Base-by-base conservation (phyloP, 768 basidiomycete genomes). In the Mrakia blollopis region DNA sequence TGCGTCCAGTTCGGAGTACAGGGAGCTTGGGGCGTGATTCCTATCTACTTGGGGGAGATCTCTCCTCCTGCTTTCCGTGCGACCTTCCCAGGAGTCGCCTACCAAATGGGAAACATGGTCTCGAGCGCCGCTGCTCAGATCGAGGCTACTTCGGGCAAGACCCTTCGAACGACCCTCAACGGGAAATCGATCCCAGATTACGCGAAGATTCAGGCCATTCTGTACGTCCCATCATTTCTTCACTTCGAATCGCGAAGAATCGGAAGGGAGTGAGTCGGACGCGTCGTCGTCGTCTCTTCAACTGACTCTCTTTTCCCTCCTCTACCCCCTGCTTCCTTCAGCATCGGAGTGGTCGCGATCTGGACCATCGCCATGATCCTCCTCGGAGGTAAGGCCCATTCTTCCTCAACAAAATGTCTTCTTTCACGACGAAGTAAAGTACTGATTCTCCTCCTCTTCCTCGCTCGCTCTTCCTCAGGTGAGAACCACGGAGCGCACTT, bases 41-140 rank as follows among this genome's bases (percentile, higher is more conserved):
- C 70, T 11, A 50, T 77, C 16, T 72, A n/a, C n/a, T n/a, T n/a
- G n/a, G n/a, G n/a, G 87, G 93, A 96, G 83, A 87, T 93, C 84
- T 91, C 91, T 0, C 94, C 94, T 2, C 91, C 92, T 6, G 93
- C 92, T 0, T 95, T 94, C 87, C 87, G 94, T 75, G 91, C 92
- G 5, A 91, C 91, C 1, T 94, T 93, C 86, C 91, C 91, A 54
- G 93, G 93, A 77, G 88, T 92, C 0, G 88, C 91, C 3, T 94
- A 94, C 83, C 93, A 81, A 14, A 44, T 44, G 44, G 44, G 44
- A 44, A 44, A 44, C 44, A 44, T 44, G 47, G 47, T 91, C 21
- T 90, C 90, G 0, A 87, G 89, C 0, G 90, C 91, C 9, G 90
- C 90, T 0, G 88, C 91, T 0, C 91, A 92, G 81, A 92, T 94